Base-by-base conservation (phyloP, 768 basidiomycete genomes). In the Dioszegia aurantiaca region DNA sequence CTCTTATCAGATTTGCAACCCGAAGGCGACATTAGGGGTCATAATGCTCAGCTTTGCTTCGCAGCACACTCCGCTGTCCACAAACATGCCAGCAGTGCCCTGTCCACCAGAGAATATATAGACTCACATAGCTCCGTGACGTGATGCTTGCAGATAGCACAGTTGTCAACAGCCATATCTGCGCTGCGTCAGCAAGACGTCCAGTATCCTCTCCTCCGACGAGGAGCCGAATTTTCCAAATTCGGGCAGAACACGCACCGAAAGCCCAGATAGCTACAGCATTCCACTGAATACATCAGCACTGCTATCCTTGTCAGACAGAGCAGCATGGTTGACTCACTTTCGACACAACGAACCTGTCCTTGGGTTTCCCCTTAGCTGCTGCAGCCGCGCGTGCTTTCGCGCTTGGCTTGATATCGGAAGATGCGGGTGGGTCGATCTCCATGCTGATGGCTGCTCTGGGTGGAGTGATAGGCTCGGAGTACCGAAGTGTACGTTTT, bases 91-190 rank as follows among this genome's bases (percentile, higher is more conserved):
- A 9, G 9, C 10, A 37, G 9, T 37, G 36, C 9, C 36, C 40
- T n/a, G 40, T 16, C 17, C 21, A 42, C 8, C 40, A 42, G 17
- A 21, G 49, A n/a, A 28, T 27, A 53, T 31, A 16, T 33, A 39
- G 1, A 80, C 88, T 69, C 68, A 97, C 94, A 99, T 45, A 97
- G 86, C 78, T 99, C 95, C 95, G 98, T 98, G 80, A 99, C 97
- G 75, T 99, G 93, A 77, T 97, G 95, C 78, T 91, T 86, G 82
- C 95, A 99, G 80, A 99, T 99, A 47, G 95, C 95, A 70, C 94
- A 98, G 79, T 97, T 98, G 79, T 97, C 93, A 58, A 95, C 94
- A 60, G 94, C 91, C 72, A 97, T 95, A 77, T 98, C 93, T 94
- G 60, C 39, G 40, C 40, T 21, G 19, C 21, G 9, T 10, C 9